phyloP scores from a whole-genome alignment of 305 asterid genomes.

The Rubia peregrina region DNA sequence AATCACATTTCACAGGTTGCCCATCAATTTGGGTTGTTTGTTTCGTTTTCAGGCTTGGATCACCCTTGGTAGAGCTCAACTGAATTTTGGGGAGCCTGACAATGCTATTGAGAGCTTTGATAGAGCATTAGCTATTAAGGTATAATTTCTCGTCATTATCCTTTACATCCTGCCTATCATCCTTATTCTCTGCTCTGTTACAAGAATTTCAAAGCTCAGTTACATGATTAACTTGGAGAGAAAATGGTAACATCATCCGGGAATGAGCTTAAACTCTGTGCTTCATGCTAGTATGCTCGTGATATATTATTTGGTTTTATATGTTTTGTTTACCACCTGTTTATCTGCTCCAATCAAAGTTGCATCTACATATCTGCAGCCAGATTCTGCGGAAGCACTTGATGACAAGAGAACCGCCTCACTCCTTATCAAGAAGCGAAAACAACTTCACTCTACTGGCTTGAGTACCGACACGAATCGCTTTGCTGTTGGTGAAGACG shows the following conservation, averaged over 20 bases:
- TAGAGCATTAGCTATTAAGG: constrained; percentile 76
- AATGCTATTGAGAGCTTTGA: constrained; percentile 77
- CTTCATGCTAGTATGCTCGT: not conserved
- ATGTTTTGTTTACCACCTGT: not conserved
- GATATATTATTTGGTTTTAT: not conserved
- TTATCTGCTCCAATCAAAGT: not conserved
- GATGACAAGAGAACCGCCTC: constrained; percentile 62
- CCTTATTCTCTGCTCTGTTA: not conserved
- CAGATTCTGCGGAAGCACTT: constrained; percentile 51
- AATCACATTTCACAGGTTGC: not conserved
- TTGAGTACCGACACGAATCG: constrained; percentile 46
- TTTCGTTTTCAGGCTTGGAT: constrained; percentile 67
- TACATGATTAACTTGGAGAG: not conserved
- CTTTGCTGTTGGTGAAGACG: constrained; percentile 51
- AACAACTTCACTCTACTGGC: constrained; percentile 67
- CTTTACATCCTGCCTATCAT: not conserved
- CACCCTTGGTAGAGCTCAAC: constrained; percentile 86
- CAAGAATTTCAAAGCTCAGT: not conserved
- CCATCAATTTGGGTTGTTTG: not conserved
- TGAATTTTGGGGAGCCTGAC: constrained; percentile 92
- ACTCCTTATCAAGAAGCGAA: constrained; percentile 60
- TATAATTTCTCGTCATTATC: constrained; percentile 15
- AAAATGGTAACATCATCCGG: not conserved
- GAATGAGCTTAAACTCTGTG: not conserved
- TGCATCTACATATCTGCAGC: constrained; percentile 39